phyloP scores from a whole-genome alignment of 1,139 yeast species.

The Candida sp. region DNA sequence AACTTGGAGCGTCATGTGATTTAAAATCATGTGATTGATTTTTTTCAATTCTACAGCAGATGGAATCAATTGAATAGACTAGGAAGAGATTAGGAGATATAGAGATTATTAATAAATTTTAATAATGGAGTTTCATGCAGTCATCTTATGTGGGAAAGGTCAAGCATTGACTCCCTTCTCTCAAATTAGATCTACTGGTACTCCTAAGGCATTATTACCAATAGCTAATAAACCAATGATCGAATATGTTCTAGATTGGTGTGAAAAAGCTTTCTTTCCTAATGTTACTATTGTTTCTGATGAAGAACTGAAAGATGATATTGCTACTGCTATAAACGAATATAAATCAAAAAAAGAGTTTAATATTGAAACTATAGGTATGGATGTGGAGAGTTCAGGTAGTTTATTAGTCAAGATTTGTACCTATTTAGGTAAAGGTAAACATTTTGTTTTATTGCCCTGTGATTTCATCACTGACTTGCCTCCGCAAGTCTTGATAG shows the following conservation, averaged over 20 bases:
- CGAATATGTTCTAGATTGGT: constrained; percentile 88
- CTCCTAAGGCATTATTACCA: constrained; percentile 83
- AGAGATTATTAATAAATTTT: too few species aligned
- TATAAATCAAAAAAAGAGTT: constrained; percentile 25
- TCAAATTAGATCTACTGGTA: constrained; percentile 52
- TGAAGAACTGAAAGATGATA: constrained; percentile 21
- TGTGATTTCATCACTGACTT: constrained; percentile 92
- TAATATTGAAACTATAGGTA: constrained; percentile 41
- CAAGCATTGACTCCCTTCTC: constrained; percentile 70
- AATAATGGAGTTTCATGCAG: constrained; percentile 86
- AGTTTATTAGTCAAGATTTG: constrained; percentile 51
- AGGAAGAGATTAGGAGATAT: not conserved
- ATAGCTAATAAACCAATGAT: constrained; percentile 91
- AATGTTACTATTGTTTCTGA: constrained; percentile 42
- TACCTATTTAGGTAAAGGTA: constrained; percentile 32
- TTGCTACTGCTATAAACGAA: constrained; percentile 43
- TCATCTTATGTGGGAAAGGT: constrained; percentile 87
- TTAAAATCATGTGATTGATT: too few species aligned
- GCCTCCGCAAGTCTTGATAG: constrained; percentile 86
- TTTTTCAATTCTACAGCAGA: not conserved
- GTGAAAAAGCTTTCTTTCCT: constrained; percentile 78
- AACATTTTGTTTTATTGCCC: constrained; percentile 73
- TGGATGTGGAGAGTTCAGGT: constrained; percentile 59
- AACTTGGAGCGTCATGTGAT: too few species aligned
- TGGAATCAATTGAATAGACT: not conserved